Percentiles rank a stretch among this genome's conserved stretches.
These are phyloP conservation scores for Lactarius tabidus DNA, from an alignment of 768 basidiomycete genomes.

Conservation along the genomic window DNA sequence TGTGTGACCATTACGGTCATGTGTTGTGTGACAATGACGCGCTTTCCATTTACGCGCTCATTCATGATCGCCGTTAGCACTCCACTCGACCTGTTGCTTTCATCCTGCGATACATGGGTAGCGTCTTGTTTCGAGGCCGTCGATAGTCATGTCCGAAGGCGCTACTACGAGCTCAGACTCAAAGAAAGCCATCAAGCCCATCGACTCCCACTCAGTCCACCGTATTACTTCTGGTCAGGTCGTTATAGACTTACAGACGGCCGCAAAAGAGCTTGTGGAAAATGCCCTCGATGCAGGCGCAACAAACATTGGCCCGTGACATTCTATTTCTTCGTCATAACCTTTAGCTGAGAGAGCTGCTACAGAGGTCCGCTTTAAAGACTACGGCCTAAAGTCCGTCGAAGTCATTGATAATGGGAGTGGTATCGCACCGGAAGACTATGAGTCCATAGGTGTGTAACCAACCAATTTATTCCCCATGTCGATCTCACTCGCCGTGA, in stretches of 20 bases:
- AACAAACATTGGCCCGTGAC: slow-evolving; percentile 67
- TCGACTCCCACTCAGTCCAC: slow-evolving; percentile 78
- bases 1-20: slow-evolving; percentile 15
- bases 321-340: neutral
- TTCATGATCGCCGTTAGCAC: neutral
- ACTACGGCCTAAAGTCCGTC: slow-evolving; percentile 75
- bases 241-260: slow-evolving; percentile 87
- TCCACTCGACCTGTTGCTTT: too few relatives aligned
- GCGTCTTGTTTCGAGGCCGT: neutral
- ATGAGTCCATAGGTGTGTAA: slow-evolving; percentile 68
- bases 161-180: neutral
- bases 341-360: neutral
- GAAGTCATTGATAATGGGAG: slow-evolving; percentile 92
- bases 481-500: neutral
- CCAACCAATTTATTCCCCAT: neutral
- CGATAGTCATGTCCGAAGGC: neutral
- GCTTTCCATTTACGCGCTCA: neutral
- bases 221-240: slow-evolving; percentile 93
- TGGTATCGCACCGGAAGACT: slow-evolving; percentile 76
- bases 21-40: slow-evolving; percentile 16
- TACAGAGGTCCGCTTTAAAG: slow-evolving; percentile 84
- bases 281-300: slow-evolving; percentile 94
- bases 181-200: slow-evolving; percentile 42
- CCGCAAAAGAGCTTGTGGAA: slow-evolving; percentile 94
- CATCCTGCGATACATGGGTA: neutral